These are phyloP conservation scores for Clonostachys rhizophaga DNA, from an alignment of 2,329 filamentous ascomycete genomes.

Conservation along the genomic window DNA sequence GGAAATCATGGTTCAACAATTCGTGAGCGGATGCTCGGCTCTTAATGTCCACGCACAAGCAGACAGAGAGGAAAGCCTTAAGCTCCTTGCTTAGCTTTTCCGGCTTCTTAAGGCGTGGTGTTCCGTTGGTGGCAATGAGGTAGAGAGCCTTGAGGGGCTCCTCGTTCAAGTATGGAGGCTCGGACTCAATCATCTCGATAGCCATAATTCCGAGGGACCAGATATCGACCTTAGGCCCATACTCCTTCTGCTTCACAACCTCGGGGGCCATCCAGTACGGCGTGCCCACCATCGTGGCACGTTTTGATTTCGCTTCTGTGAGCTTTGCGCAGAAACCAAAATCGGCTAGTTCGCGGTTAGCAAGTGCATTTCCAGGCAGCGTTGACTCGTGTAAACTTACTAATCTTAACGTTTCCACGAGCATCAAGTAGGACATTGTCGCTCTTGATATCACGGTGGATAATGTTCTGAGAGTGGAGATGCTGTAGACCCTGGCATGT, in stretches of 20 bases:
- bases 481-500: constrained; percentile 94
- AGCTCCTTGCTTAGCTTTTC: constrained; percentile 97
- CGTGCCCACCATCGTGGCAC: constrained; percentile 97
- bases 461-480: constrained; percentile 92
- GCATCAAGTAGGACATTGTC: constrained; percentile 96
- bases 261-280: constrained; percentile 99
- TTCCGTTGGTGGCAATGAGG: constrained; percentile 96
- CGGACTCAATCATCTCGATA: constrained; percentile 99
- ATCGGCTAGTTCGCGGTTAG: constrained; percentile 64
- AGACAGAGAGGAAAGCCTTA: constrained; percentile 94
- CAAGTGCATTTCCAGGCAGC: constrained; percentile 1
- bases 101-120: constrained; percentile 93
- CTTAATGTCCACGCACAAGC: constrained; percentile 94
- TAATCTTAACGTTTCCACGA: constrained; percentile 95
- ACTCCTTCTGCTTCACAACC: constrained; percentile 99
- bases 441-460: constrained; percentile 98
- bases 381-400: constrained; percentile 46
- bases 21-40: constrained; percentile 89
- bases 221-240: constrained; percentile 96
- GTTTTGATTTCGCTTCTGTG: constrained; percentile 93
- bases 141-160: constrained; percentile 96
- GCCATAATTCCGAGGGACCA: constrained; percentile 99
- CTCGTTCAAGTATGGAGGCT: constrained; percentile 96
- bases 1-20: constrained; percentile 85
- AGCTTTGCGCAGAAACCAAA: constrained; percentile 99